These are phyloP conservation scores for Davidsoniella eucalypti DNA, from an alignment of 2,329 filamentous ascomycete species.

Conservation along the genomic window DNA sequence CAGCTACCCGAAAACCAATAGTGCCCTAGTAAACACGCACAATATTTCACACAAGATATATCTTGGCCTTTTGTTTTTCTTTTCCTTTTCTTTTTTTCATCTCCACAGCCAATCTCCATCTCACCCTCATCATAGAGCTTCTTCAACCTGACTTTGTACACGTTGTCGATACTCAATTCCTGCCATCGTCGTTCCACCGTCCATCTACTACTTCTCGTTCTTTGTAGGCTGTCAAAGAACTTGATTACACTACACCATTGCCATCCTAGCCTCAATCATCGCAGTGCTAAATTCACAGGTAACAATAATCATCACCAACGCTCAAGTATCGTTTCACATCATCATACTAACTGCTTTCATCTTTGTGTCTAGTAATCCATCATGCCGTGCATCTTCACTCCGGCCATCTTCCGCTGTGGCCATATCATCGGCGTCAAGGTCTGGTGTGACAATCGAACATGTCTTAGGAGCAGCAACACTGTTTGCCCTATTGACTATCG, in stretches of 20 bases:
- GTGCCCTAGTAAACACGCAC: too few relatives aligned
- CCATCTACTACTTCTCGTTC: background rate
- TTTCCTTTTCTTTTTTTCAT: background rate
- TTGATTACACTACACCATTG: too few relatives aligned
- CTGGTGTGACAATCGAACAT: background rate
- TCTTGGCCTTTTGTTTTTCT: background rate
- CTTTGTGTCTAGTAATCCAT: background rate
- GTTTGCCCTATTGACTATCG: too few relatives aligned
- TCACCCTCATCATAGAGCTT: background rate
- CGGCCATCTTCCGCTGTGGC: conserved; percentile 3
- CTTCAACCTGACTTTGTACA: background rate
- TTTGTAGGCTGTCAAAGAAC: too few relatives aligned
- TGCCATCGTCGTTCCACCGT: background rate
- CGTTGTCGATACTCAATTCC: background rate
- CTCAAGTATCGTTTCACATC: too few relatives aligned
- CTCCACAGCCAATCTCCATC: background rate
- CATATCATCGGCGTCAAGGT: background rate
- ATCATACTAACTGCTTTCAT: too few relatives aligned
- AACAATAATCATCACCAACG: too few relatives aligned
- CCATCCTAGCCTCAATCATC: too few relatives aligned
- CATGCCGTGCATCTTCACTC: conserved; percentile 1
- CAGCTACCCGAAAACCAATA: too few relatives aligned
- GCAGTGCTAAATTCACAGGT: too few relatives aligned
- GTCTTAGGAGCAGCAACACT: too few relatives aligned
- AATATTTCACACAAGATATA: background rate